Evolutionary conservation across 2,329 filamentous ascomycete genomes (phyloP), one percentile per base, ranked within the genome.

Genomic region (Daldinia sp.): DNA sequence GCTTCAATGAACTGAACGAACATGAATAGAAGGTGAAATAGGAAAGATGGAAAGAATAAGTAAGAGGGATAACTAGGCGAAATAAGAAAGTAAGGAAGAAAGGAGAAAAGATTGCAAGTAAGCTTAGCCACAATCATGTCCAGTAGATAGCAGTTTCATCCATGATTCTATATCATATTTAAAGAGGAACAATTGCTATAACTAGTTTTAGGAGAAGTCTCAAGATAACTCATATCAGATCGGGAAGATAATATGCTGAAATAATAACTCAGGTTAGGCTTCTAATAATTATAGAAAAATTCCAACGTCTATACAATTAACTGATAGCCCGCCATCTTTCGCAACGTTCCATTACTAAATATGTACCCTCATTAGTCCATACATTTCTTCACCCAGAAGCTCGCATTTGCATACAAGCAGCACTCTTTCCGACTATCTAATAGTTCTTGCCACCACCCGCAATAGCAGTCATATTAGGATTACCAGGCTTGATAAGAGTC

Each of bases 401-500:
- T 48, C 54, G 41, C 9, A 30, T 12, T 4, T 46, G 26, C n/a
- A 35, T 33, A 12, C 10, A 35, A 23, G 33, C 10, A 23, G 1
- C 6, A 5, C 35, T n/a, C 28, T 39, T 37, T 26, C 42, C 4
- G 26, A 33, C 2, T n/a, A 12, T 33, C 35, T 67, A 68, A 26
- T 7, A 70, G 30, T 63, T 73, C 64, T 63, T 39, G 15, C 62
- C 70, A n/a, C 59, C 68, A 30, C 62, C 64, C 30, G 73, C 72
- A 44, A 76, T 51, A 18, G 77, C 78, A 7, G 78, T 79, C 71
- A 82, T 72, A 60, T 81, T 80, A 7, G 67, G 64, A 66, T 82
- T 83, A 0, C 82, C 82, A 6, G 76, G 74, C 73, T 83, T 83
- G 35, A 84, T 73, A 41, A 82, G 75, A 9, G 80, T 81, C 76